Conservation (phyloP, 192 early-diverging fungal genomes). For the Backusella parvicylindrica region DNA sequence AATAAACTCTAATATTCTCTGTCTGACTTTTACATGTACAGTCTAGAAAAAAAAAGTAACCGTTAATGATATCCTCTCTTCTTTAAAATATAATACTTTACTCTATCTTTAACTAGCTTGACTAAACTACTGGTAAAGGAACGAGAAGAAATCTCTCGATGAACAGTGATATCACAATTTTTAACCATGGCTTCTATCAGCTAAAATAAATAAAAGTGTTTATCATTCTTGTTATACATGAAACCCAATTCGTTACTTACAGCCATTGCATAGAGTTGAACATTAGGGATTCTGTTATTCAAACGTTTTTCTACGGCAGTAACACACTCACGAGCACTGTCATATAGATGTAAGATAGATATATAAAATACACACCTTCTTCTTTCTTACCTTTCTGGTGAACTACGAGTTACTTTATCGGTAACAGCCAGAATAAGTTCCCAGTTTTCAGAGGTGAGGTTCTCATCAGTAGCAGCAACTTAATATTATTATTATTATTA, state of each 20-base stretch:
- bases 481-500: background rate
- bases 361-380: background rate
- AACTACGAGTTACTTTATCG: conserved; percentile 55
- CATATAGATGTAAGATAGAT: background rate
- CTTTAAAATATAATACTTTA: conserved; percentile 7
- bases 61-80: background rate
- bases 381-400: conserved; percentile 42
- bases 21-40: conserved; percentile 75
- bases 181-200: conserved; percentile 88
- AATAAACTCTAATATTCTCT: conserved; percentile 81
- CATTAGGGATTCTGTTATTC: conserved; percentile 76
- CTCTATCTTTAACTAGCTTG: conserved; percentile 69
- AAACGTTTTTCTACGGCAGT: conserved; percentile 72
- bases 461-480: conserved; percentile 87
- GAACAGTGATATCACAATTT: conserved; percentile 79
- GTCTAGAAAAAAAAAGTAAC: conserved; percentile 30
- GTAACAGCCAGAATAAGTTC: conserved; percentile 70
- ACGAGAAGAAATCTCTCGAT: conserved; percentile 84
- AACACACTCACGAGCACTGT: conserved; percentile 67
- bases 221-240: background rate
- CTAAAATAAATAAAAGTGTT: conserved; percentile 14
- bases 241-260: conserved; percentile 25
- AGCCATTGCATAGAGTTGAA: conserved; percentile 64
- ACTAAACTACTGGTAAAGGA: conserved; percentile 78
- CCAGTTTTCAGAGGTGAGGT: conserved; percentile 94